phyloP scores from a whole-genome alignment of 225 moss, liverwort and hornwort species.

The Sphagnum tenellum region DNA sequence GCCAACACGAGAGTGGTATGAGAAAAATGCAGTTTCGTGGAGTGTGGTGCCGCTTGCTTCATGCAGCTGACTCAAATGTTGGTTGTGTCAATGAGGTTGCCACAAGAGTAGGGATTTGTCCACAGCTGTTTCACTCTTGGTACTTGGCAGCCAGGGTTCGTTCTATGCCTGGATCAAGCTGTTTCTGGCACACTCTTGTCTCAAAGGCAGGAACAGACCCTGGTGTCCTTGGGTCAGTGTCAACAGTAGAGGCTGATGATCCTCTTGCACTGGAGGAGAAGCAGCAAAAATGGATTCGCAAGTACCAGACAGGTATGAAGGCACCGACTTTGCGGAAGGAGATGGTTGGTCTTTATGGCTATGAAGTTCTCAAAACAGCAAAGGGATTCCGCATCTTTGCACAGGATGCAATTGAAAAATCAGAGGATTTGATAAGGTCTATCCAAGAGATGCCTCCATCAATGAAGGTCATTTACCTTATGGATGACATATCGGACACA shows the following conservation, averaged over 20 bases:
- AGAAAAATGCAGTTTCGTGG: too few species aligned
- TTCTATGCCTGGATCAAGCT: conserved; percentile 3
- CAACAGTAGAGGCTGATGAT: conserved; percentile 35
- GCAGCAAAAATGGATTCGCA: conserved; percentile 22
- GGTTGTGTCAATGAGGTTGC: too few species aligned
- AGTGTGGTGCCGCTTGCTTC: too few species aligned
- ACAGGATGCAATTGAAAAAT: conserved; percentile 62
- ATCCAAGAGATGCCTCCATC: conserved; percentile 79
- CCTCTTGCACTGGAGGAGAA: conserved; percentile 19
- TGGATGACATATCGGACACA: conserved; percentile 96
- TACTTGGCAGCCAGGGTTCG: conserved; percentile 12
- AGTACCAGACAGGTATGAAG: conserved; percentile 27
- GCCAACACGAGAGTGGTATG: too few species aligned
- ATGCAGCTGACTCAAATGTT: too few species aligned
- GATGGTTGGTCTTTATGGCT: conserved; percentile 51
- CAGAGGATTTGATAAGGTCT: conserved; percentile 68
- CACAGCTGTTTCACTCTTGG: conserved; percentile 11
- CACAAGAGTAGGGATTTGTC: too few species aligned
- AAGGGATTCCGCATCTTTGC: conserved; percentile 56
- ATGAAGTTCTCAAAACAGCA: conserved; percentile 43
- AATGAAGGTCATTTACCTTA: conserved; percentile 83
- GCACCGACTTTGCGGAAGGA: conserved; percentile 35
- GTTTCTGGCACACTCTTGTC: conserved; percentile 27
- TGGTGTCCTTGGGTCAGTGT: conserved; percentile 12
- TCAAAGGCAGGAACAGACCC: conserved; percentile 41